Conservation (phyloP, 208 protist species). For the Acanthamoeba lenticulata region DNA sequence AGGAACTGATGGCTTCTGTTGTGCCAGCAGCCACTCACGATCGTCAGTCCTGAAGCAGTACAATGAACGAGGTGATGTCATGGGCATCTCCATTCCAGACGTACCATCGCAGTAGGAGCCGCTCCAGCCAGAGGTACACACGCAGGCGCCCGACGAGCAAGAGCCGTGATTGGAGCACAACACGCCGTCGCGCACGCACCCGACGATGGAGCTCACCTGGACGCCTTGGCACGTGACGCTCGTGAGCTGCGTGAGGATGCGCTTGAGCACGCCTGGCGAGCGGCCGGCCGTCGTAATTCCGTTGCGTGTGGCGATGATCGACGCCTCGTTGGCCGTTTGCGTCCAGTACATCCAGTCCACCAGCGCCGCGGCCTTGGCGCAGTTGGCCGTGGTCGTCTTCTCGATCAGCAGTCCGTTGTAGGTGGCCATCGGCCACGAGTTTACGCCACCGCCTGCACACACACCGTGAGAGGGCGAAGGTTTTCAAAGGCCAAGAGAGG, state of each 20-base stretch:
- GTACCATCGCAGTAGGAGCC: not conserved
- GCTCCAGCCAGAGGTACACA: not conserved
- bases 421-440: not conserved
- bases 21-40: too few species aligned
- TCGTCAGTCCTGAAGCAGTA: too few species aligned
- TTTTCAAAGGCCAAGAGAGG: not conserved
- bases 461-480: not conserved
- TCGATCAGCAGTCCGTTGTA: not conserved
- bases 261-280: not conserved
- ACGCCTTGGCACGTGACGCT: not conserved
- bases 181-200: not conserved
- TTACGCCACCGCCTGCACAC: not conserved
- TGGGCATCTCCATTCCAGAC: too few species aligned
- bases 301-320: not conserved
- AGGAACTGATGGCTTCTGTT: too few species aligned
- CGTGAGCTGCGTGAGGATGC: not conserved
- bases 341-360: not conserved
- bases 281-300: not conserved
- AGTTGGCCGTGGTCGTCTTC: not conserved
- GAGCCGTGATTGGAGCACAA: not conserved
- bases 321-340: not conserved
- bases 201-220: not conserved
- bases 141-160: not conserved
- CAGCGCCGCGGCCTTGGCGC: not conserved
- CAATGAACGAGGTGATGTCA: too few species aligned